Evolutionary conservation across 345 rosid species (phyloP), one percentile per base, ranked within the genome.

Genomic region (Camelina neglecta): DNA sequence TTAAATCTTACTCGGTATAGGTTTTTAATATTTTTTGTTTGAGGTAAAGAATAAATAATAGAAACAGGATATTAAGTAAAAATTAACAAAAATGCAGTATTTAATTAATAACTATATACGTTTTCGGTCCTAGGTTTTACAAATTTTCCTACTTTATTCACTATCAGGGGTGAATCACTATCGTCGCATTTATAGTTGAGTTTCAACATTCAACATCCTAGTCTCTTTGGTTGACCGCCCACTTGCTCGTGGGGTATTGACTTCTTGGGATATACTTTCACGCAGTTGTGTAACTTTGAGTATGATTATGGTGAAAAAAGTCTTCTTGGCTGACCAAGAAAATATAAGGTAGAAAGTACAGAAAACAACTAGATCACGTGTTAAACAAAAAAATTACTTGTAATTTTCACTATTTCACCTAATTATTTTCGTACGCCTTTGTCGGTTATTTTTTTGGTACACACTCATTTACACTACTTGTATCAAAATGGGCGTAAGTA

Each of bases 141-240:
- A 21, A 13, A 4, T 1, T 29, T 2, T 41, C 63, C 5, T 44
- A 54, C 58, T 54, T 56, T 33, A 36, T 54, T 18, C 18, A 18
- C 18, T 18, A 18, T 18, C 18, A 18, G 18, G 18, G 18, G 18
- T 18, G 18, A 18, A 18, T n/a, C 4, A 76, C 16, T 23, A 36
- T 76, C 33, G 26, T 76, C 51, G 35, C 65, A 55, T 44, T 69
- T 53, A 62, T 55, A 55, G 44, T 45, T 4, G 29, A 54, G 10
- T 62, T 76, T 41, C 44, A 41, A 62, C 71, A 55, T 69, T 41
- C 44, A 41, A 62, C 71, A 63, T 69, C 60, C 21, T 23, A 69
- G 70, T 69, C 71, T 69, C 70, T 76, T 44, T 69, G 51, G 75
- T 76, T 76, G 80, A 69, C 75, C 71, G 24, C 16, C 65, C 59